A percentile compares a stretch with the other conserved stretches of the same genome.
Conservation (phyloP, 2,329 filamentous ascomycete species). For the Fusarium pseudograminearum region DNA sequence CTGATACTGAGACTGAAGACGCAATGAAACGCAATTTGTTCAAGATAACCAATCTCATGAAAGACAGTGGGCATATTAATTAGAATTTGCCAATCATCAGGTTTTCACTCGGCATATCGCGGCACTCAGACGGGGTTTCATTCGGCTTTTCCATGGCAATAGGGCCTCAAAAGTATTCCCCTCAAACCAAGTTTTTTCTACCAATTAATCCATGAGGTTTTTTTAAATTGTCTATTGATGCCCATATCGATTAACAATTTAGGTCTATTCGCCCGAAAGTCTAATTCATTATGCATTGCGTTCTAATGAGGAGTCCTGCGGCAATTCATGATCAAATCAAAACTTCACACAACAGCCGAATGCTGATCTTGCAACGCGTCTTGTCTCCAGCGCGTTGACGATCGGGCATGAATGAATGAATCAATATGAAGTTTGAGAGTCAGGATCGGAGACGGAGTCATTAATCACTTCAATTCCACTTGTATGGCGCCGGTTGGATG, state of each 20-base stretch:
- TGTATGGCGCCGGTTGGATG: conserved; percentile 11
- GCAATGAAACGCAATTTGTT: conserved; percentile 31
- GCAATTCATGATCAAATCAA: conserved; percentile 17
- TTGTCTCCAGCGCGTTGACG: conserved; percentile 12
- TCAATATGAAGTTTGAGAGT: not conserved
- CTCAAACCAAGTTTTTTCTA: conserved; percentile 27
- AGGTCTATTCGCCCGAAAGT: conserved; percentile 4
- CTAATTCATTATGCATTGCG: not conserved
- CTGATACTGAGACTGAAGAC: conserved; percentile 13
- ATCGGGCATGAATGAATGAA: conserved; percentile 9
- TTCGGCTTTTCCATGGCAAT: conserved; percentile 14
- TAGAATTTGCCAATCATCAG: conserved; percentile 30
- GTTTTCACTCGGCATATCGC: conserved; percentile 21
- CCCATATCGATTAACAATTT: conserved; percentile 2
- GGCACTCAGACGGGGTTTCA: conserved; percentile 35
- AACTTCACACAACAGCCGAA: conserved; percentile 27
- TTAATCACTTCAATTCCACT: conserved; percentile 1
- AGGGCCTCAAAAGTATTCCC: conserved; percentile 18
- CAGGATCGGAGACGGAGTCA: not conserved
- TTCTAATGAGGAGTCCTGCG: conserved; percentile 3
- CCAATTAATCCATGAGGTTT: conserved; percentile 2
- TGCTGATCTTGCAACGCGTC: conserved; percentile 31
- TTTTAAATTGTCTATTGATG: not conserved
- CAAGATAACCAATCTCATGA: conserved; percentile 21
- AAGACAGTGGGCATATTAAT: conserved; percentile 12